These are phyloP conservation scores for Yamadazyma akitaensis DNA, from an alignment of 805 yeast genomes.

Conservation along the genomic window DNA sequence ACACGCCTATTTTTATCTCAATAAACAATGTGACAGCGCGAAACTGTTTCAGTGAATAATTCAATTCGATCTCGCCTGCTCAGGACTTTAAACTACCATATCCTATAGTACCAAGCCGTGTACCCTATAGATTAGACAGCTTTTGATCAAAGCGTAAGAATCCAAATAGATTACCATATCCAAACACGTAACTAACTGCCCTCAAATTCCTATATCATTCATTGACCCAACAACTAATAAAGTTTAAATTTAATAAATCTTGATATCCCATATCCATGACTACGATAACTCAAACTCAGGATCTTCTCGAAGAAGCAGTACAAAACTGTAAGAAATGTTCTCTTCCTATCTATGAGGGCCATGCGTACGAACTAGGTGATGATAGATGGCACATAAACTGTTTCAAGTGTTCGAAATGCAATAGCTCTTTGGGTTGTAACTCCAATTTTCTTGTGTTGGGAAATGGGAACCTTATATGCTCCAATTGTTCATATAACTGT, in stretches of 20 bases:
- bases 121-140: not conserved
- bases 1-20: not conserved
- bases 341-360: slow-evolving; percentile 72
- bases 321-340: slow-evolving; percentile 41
- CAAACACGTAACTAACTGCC: too few species aligned
- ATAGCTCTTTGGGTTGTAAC: slow-evolving; percentile 73
- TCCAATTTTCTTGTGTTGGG: slow-evolving; percentile 90
- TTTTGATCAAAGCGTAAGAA: not conserved
- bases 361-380: slow-evolving; percentile 91
- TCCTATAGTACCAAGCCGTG: not conserved
- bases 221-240: too few species aligned
- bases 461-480: slow-evolving; percentile 86
- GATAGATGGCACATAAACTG: slow-evolving; percentile 96
- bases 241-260: not conserved
- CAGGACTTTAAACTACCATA: not conserved
- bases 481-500: slow-evolving; percentile 90
- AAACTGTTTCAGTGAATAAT: not conserved
- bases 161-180: too few species aligned
- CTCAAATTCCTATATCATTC: too few species aligned
- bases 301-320: slow-evolving; percentile 9
- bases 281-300: slow-evolving; percentile 6
- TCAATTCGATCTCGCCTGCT: not conserved
- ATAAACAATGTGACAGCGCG: not conserved
- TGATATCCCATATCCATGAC: not conserved
- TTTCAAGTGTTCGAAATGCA: slow-evolving; percentile 85